phyloP scores from a whole-genome alignment of 148 eudicot species.

The Rhododendron griersonianum region DNA sequence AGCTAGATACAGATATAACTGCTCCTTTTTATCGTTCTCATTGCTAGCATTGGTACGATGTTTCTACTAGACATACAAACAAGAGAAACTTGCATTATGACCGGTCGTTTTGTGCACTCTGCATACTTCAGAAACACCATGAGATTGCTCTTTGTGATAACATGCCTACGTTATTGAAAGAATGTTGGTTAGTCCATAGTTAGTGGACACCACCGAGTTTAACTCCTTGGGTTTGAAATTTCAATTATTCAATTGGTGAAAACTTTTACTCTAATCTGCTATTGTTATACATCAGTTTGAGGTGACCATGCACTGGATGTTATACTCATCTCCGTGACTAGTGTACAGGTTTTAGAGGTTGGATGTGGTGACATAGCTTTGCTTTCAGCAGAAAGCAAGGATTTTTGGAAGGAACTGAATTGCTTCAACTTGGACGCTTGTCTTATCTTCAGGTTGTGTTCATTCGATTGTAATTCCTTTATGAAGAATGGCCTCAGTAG shows the following conservation, averaged over 20 bases:
- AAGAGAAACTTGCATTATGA: background rate
- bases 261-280: background rate
- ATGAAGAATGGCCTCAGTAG: background rate
- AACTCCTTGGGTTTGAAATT: background rate
- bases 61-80: background rate
- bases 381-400: slow-evolving; percentile 64
- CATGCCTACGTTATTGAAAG: background rate
- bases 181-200: background rate
- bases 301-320: slow-evolving; percentile 13
- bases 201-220: background rate
- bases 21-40: background rate
- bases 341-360: slow-evolving; percentile 75
- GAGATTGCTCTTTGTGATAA: background rate
- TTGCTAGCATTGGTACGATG: background rate
- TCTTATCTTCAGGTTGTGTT: slow-evolving; percentile 82
- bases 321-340: slow-evolving; percentile 20
- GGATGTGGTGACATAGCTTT: slow-evolving; percentile 96
- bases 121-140: background rate
- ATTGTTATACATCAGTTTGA: background rate
- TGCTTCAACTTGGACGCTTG: slow-evolving; percentile 67
- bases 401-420: slow-evolving; percentile 88
- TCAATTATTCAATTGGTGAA: background rate
- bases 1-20: too few relatives aligned
- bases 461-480: background rate
- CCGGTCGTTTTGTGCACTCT: background rate